These are phyloP conservation scores for Suillus spraguei DNA, from an alignment of 768 basidiomycete species.

Conservation along the genomic window DNA sequence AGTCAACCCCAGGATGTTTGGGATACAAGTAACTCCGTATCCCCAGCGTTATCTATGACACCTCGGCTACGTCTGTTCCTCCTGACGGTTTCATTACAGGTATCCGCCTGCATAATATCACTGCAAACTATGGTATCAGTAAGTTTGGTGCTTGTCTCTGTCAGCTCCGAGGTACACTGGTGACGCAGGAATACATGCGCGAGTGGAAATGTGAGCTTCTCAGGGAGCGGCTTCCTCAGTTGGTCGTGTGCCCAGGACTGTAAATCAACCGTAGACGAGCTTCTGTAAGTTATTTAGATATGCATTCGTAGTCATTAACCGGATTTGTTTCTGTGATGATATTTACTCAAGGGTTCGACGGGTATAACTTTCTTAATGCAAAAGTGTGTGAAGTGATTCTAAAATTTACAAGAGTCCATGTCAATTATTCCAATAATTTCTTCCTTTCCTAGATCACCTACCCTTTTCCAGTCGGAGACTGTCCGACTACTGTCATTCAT, in stretches of 20 bases:
- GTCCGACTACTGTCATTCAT: neutral
- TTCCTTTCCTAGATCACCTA: neutral
- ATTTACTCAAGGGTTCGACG: neutral
- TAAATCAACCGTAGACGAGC: neutral
- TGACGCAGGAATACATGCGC: neutral
- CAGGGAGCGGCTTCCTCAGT: neutral
- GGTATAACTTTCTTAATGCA: neutral
- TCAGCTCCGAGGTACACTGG: neutral
- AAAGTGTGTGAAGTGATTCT: neutral
- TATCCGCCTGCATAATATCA: neutral
- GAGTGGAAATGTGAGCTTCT: neutral
- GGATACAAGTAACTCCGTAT: neutral
- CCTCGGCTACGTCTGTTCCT: neutral
- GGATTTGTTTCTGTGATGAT: neutral
- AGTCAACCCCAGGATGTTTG: neutral
- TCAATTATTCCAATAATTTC: neutral
- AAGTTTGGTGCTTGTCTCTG: neutral
- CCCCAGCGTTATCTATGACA: neutral
- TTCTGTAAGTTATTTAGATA: neutral
- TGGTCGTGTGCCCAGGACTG: neutral
- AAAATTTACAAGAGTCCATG: neutral
- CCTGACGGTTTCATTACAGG: neutral
- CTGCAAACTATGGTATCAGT: neutral
- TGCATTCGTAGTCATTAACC: neutral
- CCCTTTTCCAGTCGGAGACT: neutral